Percentiles rank a stretch among this genome's conserved stretches.
Conservation (phyloP, 345 rosid genomes). For the Gossypium sturtianum region DNA sequence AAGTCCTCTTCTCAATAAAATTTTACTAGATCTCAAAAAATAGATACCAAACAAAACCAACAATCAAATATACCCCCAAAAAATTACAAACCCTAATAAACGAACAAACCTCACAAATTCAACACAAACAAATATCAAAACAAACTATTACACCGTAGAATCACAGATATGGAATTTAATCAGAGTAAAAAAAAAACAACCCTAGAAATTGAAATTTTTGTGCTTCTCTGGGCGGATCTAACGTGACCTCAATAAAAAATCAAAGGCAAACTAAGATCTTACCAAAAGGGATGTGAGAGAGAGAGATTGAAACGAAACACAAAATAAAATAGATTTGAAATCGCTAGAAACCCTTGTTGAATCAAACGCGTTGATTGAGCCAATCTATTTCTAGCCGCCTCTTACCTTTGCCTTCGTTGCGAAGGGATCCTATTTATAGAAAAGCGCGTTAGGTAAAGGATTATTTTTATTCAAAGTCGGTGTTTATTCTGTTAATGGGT, state of each 20-base stretch:
- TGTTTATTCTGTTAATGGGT: too few species aligned
- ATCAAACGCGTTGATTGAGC: too few species aligned
- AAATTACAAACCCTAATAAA: neutral
- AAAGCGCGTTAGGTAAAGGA: too few species aligned
- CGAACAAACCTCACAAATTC: neutral
- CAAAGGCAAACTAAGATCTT: constrained; percentile 8
- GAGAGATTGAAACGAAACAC: neutral
- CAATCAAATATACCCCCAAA: neutral
- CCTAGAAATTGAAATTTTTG: neutral
- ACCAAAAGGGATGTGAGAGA: neutral
- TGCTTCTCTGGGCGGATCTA: constrained; percentile 2
- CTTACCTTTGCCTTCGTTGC: too few species aligned
- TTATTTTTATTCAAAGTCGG: too few species aligned
- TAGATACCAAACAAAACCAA: neutral
- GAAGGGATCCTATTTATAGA: too few species aligned
- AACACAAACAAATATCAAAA: neutral
- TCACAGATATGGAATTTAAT: neutral
- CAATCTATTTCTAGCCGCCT: too few species aligned
- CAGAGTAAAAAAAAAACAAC: neutral
- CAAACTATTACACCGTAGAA: neutral
- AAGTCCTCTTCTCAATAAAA: constrained; percentile 3
- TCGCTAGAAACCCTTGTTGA: too few species aligned
- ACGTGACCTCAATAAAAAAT: neutral
- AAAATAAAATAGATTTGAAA: neutral
- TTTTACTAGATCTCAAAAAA: too few species aligned